Base-by-base conservation (phyloP, 345 rosid genomes). In the Populus alba region DNA sequence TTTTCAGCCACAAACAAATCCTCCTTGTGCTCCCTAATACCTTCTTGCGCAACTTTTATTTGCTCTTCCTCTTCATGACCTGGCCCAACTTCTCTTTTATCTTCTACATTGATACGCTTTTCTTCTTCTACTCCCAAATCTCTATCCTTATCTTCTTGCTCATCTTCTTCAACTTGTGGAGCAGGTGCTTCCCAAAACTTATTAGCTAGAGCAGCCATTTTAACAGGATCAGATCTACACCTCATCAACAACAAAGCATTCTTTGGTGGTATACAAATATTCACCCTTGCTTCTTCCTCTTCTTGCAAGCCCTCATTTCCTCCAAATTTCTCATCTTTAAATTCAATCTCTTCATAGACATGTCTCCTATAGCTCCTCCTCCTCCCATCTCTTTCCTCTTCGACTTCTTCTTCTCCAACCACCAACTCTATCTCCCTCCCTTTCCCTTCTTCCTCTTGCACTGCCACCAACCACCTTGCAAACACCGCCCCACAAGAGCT, bases 211-310 rank as follows among this genome's bases (percentile, higher is more conserved):
- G 97, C 96, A 43, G 98, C 94, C 88, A 95, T 90, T 83, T 89
- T 92, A 16, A 93, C 97, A 75, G 99, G 98, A 74, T 95, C 99
- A 84, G 97, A 93, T 91, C 97, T 90, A 77, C 97, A 95, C 74
- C 98, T 86, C 99, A 95, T 95, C 79, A 93, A 51, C 77, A 93
- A 82, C 72, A 95, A 86, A 57, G 99, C 98, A 67, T 93, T 95
- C 88, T 92, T 93, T 1, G 99, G 97, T 37, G 99, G 97, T 17
- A 91, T 67, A 81, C 92, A 90, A 1, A 89, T 79, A 57, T 90
- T 89, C 25, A 89, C 89, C 55, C 92, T 77, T 3, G 76, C 87
- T 80, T 86, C 89, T 80, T 86, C 89, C 71, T 82, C 90, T 49
- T 84, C 93, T 10, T 53, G 39, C 41, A 77, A 75, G 35, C 43